Evolutionary conservation across 495 filamentous ascomycete genomes (phyloP).

Genomic region (Aspergillus taichungensis): DNA sequence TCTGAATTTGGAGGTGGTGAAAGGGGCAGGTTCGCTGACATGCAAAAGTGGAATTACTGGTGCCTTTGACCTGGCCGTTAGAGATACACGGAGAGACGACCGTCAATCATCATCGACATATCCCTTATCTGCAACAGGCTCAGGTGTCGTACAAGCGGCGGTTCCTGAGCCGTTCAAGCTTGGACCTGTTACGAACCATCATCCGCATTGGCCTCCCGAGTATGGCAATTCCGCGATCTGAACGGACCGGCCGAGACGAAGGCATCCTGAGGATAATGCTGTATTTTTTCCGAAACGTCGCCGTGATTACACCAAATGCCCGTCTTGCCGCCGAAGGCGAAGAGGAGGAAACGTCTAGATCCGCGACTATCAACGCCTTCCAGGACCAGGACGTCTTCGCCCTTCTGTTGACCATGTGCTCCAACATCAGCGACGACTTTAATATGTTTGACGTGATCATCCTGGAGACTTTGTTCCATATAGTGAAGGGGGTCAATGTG

Average conservation of each 20-base stretch:
- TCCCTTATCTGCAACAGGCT: constrained; percentile 77
- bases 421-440: constrained; percentile 89
- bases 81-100: constrained; percentile 80
- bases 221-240: constrained; percentile 68
- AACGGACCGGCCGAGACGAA: constrained; percentile 73
- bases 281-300: constrained; percentile 80
- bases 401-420: constrained; percentile 73
- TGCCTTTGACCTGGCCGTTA: constrained; percentile 90
- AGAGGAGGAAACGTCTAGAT: constrained; percentile 82
- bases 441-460: constrained; percentile 75
- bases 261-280: constrained; percentile 89
- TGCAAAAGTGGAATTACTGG: constrained; percentile 68
- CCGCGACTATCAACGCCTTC: constrained; percentile 79
- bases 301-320: constrained; percentile 65
- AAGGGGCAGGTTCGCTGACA: constrained; percentile 3
- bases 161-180: constrained; percentile 72
- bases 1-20: too few relatives aligned
- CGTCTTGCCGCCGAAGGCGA: constrained; percentile 56
- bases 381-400: constrained; percentile 84
- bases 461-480: constrained; percentile 83
- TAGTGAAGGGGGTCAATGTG: constrained; percentile 83
- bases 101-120: constrained; percentile 83
- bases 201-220: constrained; percentile 79
- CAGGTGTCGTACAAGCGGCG: constrained; percentile 84
- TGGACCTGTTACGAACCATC: constrained; percentile 63